A percentile compares a stretch with the other conserved stretches of the same genome.
Conservation (phyloP, 352 stramenopile genomes). For the Phytophthora cactorum region DNA sequence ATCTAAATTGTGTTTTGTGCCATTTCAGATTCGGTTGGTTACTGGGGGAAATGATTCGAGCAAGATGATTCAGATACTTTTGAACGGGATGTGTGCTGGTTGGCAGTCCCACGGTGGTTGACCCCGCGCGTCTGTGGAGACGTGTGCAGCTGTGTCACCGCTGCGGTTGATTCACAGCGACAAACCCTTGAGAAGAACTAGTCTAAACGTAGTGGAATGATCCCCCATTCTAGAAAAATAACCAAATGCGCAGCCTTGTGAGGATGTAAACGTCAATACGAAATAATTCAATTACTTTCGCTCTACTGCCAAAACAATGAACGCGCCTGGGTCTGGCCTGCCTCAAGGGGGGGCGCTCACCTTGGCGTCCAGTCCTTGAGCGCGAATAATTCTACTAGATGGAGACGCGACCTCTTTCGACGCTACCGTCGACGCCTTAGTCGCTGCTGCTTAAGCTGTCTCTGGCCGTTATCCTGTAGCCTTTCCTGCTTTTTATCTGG, state of each 20-base stretch:
- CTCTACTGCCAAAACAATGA: conserved; percentile 11
- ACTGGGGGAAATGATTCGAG: conserved; percentile 36
- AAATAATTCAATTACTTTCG: conserved; percentile 30
- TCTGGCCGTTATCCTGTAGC: neutral
- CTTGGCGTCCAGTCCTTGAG: conserved; percentile 9
- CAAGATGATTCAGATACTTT: conserved; percentile 46
- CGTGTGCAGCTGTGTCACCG: neutral
- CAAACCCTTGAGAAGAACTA: conserved; percentile 27
- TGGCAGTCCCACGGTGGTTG: conserved; percentile 17
- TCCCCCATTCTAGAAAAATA: conserved; percentile 4
- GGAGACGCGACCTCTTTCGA: conserved; percentile 16
- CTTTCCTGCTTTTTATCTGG: neutral
- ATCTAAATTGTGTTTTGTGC: neutral
- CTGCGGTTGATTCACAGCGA: conserved; percentile 23
- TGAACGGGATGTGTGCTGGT: conserved; percentile 25
- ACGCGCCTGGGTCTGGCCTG: neutral
- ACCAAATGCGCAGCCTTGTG: neutral
- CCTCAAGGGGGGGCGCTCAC: conserved; percentile 4
- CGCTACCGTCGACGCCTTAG: conserved; percentile 35
- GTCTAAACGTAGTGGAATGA: conserved; percentile 18
- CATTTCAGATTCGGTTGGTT: conserved; percentile 4
- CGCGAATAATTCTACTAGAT: conserved; percentile 18
- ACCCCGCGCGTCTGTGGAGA: conserved; percentile 6
- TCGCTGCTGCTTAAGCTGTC: neutral
- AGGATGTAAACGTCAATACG: conserved; percentile 18